These are phyloP conservation scores for Dryadomyces sulphureus DNA, from an alignment of 2,329 filamentous ascomycete genomes.

Conservation along the genomic window DNA sequence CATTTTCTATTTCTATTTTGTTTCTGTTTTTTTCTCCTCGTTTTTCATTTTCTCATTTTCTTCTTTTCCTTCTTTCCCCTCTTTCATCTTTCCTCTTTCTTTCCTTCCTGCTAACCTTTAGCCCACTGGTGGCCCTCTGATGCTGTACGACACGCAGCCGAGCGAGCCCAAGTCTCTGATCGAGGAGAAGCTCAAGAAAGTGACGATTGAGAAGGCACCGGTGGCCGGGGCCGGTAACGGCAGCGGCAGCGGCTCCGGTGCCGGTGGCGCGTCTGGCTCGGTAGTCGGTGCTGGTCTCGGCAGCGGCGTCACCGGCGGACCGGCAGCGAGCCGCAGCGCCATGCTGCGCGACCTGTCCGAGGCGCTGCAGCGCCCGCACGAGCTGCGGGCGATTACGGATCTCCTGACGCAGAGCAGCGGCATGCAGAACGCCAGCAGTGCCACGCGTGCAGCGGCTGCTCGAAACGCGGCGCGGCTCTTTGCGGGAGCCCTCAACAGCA, in stretches of 20 bases:
- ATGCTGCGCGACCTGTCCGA: conserved; percentile 8
- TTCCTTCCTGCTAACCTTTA: conserved; percentile 24
- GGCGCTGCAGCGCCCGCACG: conserved; percentile 8
- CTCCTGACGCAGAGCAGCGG: conserved; percentile 13
- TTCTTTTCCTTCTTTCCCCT: too few relatives aligned
- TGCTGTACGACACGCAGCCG: conserved; percentile 75
- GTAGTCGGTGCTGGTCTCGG: background rate
- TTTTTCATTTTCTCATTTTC: too few relatives aligned
- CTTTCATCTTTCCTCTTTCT: too few relatives aligned
- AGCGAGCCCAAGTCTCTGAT: conserved; percentile 66
- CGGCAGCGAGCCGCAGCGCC: conserved; percentile 7
- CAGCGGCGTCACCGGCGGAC: conserved; percentile 4
- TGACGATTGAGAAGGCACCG: conserved; percentile 45
- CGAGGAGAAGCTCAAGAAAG: conserved; percentile 86
- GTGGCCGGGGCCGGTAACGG: conserved; percentile 24
- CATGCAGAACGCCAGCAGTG: conserved; percentile 14
- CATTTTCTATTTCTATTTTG: too few relatives aligned
- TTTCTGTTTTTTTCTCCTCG: too few relatives aligned
- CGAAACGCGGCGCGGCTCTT: conserved; percentile 11
- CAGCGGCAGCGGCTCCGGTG: conserved; percentile 12
- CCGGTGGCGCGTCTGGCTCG: background rate
- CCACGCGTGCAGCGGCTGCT: conserved; percentile 18
- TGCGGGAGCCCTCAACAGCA: conserved; percentile 5
- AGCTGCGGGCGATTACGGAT: conserved; percentile 26
- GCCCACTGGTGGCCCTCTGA: conserved; percentile 84